Base-by-base conservation (phyloP, 2,329 filamentous ascomycete genomes). In the Lachnellula arida region DNA sequence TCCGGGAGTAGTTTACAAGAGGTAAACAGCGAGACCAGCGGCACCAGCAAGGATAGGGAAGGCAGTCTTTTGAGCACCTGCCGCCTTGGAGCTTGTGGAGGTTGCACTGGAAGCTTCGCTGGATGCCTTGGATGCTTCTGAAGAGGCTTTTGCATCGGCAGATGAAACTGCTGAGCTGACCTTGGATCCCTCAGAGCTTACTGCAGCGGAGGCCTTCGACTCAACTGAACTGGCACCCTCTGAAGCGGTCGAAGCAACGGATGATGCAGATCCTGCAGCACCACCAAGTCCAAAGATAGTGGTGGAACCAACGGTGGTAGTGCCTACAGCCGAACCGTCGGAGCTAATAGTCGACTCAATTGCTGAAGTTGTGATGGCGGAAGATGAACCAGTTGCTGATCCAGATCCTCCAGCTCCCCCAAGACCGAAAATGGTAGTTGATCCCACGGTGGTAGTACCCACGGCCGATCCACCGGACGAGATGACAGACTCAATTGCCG, bases 1-100 rank as follows among this genome's bases (percentile, higher is more conserved):
- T 17, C 34, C 19, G 19, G 48, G 51, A 22, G 48, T 51, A 49
- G 60, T 65, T 69, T 44, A 70, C 57, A 70, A 56, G 55, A 70
- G 53, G 50, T 68, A 39, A 53, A 63, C 67, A 17, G 65, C 68
- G 35, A 70, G 46, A 61, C 67, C 68, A 42, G 60, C 67, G 44
- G 62, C 65, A 23, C 60, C 67, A 34, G 65, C 57, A 32, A 70
- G 54, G 44, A 66, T 66, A 17, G 62, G 59, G 17, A 64, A 59
- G 9, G 62, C 67, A 37, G 65, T 68, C 59, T 65, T 62, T 22
- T 58, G 60, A 17, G 65, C 62, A 54, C 49, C 66, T 49, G 52
- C 61, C 34, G 40, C 63, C 2, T 47, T 46, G 2, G 63, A 65
- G 5, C n/a, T n/a, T n/a, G n/a, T n/a, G n/a, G n/a, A n/a, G n/a